phyloP scores from a whole-genome alignment of 805 yeast species.

The Candida krabiensis region DNA sequence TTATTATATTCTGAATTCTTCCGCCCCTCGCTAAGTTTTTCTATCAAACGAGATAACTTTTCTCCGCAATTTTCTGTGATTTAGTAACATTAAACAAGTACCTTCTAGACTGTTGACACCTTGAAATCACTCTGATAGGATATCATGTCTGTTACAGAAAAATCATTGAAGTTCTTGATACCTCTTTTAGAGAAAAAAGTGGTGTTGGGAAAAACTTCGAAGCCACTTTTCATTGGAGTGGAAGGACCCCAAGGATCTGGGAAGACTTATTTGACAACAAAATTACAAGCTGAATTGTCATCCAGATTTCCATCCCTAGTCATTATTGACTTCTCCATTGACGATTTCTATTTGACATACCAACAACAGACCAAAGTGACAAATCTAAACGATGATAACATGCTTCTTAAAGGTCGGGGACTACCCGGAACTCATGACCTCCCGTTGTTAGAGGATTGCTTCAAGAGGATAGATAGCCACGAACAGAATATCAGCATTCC shows the following conservation, averaged over 20 bases:
- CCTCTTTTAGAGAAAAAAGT: constrained; percentile 30
- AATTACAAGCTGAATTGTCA: constrained; percentile 37
- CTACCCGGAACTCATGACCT: constrained; percentile 94
- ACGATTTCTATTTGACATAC: constrained; percentile 79
- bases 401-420: constrained; percentile 72
- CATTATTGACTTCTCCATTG: constrained; percentile 65
- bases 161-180: constrained; percentile 28
- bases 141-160: constrained; percentile 18
- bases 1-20: too few relatives aligned
- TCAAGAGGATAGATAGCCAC: constrained; percentile 33
- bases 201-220: constrained; percentile 4
- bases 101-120: not conserved
- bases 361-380: constrained; percentile 55
- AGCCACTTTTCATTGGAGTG: constrained; percentile 48
- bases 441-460: constrained; percentile 36
- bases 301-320: constrained; percentile 36
- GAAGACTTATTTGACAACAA: constrained; percentile 55
- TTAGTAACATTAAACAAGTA: not conserved
- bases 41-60: not conserved
- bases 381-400: constrained; percentile 33
- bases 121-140: not conserved
- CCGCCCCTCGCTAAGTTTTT: not conserved
- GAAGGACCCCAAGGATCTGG: constrained; percentile 85
- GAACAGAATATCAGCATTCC: constrained; percentile 48
- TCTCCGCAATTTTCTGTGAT: not conserved